Evolutionary conservation across 2,329 filamentous ascomycete species (phyloP), one percentile per base, ranked within the genome.

Genomic region (Pseudogymnoascus sp.): DNA sequence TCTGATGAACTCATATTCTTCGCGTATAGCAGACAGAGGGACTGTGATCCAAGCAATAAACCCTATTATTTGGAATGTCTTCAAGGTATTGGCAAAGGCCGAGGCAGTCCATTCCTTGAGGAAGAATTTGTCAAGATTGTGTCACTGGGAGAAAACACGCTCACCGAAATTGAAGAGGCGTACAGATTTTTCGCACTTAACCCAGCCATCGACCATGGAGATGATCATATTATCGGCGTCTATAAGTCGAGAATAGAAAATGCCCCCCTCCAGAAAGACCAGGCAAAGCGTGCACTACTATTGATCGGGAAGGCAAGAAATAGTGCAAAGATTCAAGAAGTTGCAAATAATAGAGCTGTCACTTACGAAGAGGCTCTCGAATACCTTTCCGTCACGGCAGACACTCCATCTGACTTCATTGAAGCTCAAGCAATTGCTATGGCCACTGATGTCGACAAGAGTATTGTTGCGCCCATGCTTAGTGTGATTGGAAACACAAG

Each of bases 31-130:
- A 76, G 80, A 33, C 86, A 89, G 71, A 73, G 77, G 21, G 68
- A 73, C 7, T 78, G 77, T 57, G 55, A 57, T 37, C 76, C 78
- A 18, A 63, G 66, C 18, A 80, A 81, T 62, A 73, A 74, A 15
- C 72, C 83, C 2, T 82, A 83, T 67, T 89, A 88, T 68, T 77
- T 88, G 62, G 80, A 85, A 69, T 86, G 82, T 66, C 74, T 90
- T n/a, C 77, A 80, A 64, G 74, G 78, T 52, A 79, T 89, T 59
- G 80, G 81, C 13, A 73, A 74, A 21, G 77, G 80, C 15, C 66
- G 70, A 15, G 41, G 60, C 39, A 84, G 80, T 67, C 77, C 81
- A 39, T 69, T 75, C 6, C 77, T 90, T n/a, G 74, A 81, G 39
- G 76, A 76, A 33, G 80, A 83, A 67, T 79, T 84, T 21, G 78